These are phyloP conservation scores for Aegilops bicornis DNA, from an alignment of 176 grass and related monocot species.

Conservation along the genomic window DNA sequence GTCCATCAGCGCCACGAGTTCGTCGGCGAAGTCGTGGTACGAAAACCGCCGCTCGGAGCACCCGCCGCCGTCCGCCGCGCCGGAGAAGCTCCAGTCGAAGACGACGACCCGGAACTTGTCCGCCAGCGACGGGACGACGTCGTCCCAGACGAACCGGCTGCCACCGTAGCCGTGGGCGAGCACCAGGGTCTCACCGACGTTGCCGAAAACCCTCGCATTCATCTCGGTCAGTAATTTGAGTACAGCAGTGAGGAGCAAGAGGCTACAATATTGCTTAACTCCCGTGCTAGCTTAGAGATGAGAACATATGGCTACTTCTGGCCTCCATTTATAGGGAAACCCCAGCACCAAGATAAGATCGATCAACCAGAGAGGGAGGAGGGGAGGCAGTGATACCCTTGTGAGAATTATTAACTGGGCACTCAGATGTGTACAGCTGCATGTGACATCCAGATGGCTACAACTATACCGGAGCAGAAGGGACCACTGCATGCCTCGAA, in stretches of 20 bases:
- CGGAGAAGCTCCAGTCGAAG: conserved; percentile 91
- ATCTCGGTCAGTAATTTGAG: not conserved
- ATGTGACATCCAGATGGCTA: conserved; percentile 37
- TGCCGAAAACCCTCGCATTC: conserved; percentile 37
- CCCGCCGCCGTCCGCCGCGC: not conserved
- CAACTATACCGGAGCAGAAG: conserved; percentile 8
- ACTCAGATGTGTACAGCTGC: conserved; percentile 31
- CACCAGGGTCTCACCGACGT: conserved; percentile 50
- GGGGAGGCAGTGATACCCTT: not conserved
- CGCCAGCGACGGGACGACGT: conserved; percentile 44
- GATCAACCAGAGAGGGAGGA: not conserved
- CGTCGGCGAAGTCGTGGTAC: conserved; percentile 51
- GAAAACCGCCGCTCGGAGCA: conserved; percentile 21
- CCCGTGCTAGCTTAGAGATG: not conserved
- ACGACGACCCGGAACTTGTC: conserved; percentile 58
- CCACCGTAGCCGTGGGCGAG: conserved; percentile 77
- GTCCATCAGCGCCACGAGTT: conserved; percentile 59
- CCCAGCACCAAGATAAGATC: conserved; percentile 25
- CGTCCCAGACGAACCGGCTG: conserved; percentile 67
- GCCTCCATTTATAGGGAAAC: conserved; percentile 33
- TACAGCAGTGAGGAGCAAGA: not conserved
- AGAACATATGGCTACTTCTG: not conserved
- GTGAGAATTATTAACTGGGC: not conserved
- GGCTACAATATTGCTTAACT: not conserved
- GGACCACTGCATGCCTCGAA: conserved; percentile 18